Conservation (phyloP, 495 filamentous ascomycete species). For the Aspergillus cristatus region DNA sequence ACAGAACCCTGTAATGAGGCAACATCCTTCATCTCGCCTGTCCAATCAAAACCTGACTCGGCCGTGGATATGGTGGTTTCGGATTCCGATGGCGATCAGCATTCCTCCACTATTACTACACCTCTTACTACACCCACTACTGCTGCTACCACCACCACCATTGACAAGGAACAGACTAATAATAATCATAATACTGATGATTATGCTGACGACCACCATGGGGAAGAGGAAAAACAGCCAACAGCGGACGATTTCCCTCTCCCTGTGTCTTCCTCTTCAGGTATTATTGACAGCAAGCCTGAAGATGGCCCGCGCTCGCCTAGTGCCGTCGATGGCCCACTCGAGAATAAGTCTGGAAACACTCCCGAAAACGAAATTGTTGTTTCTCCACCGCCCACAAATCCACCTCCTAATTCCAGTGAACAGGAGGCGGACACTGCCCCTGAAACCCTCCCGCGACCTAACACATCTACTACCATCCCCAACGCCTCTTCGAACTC, state of each 20-base stretch:
- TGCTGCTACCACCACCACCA: slow-evolving; percentile 2
- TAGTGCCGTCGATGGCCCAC: slow-evolving; percentile 29
- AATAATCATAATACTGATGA: no score
- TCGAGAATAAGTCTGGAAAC: slow-evolving; percentile 17
- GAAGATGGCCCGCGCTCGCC: slow-evolving; percentile 25
- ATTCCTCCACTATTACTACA: slow-evolving; percentile 12
- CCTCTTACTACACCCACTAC: slow-evolving; percentile 8
- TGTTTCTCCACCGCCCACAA: slow-evolving; percentile 14
- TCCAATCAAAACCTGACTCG: slow-evolving; percentile 12
- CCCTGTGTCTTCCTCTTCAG: no score
- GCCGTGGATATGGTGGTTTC: slow-evolving; percentile 12
- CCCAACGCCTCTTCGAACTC: slow-evolving; percentile 10
- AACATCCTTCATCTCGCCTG: slow-evolving; percentile 1
- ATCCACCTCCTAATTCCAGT: slow-evolving; percentile 9
- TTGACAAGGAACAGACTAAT: not conserved
- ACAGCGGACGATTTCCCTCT: no score
- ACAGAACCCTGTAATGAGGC: slow-evolving; percentile 3
- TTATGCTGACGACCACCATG: no score
- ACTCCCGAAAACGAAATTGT: slow-evolving; percentile 21
- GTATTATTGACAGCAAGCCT: slow-evolving; percentile 16
- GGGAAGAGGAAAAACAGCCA: no score
- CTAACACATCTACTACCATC: slow-evolving; percentile 11
- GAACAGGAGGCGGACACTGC: slow-evolving; percentile 11
- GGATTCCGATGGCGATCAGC: slow-evolving; percentile 11
- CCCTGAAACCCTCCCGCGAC: slow-evolving; percentile 12